phyloP scores from a whole-genome alignment of 2,329 filamentous ascomycete genomes.

The Colletotrichum brevisporum region DNA sequence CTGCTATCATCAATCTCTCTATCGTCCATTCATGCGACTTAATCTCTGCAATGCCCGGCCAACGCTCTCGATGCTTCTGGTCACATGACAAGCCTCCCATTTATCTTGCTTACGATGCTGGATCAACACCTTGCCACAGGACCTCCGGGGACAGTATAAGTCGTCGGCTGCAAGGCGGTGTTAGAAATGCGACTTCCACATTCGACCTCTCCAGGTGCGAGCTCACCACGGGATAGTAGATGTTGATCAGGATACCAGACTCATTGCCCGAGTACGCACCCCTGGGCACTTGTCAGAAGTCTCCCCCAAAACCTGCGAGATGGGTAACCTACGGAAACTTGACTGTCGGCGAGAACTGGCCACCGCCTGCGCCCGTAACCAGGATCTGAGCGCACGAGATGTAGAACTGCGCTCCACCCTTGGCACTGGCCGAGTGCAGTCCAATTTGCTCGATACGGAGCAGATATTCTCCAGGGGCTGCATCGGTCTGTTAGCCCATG shows the following conservation, averaged over 20 bases:
- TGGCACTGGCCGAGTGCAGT: conserved; percentile 50
- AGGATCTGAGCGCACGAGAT: conserved; percentile 53
- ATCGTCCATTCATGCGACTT: too few relatives aligned
- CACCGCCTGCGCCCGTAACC: conserved; percentile 42
- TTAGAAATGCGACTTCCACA: too few relatives aligned
- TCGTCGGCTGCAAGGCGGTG: conserved; percentile 21
- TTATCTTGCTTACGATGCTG: too few relatives aligned
- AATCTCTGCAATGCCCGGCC: too few relatives aligned
- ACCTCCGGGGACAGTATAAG: conserved; percentile 36
- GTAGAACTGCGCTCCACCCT: conserved; percentile 54
- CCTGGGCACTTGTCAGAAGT: conserved; percentile 1
- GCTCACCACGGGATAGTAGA: conserved; percentile 40
- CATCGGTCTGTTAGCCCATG: background rate
- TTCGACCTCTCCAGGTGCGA: too few relatives aligned
- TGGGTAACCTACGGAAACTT: conserved; percentile 32
- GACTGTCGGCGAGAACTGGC: conserved; percentile 33
- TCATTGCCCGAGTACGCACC: conserved; percentile 35
- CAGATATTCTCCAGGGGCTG: conserved; percentile 48
- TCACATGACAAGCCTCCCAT: too few relatives aligned
- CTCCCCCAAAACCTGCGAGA: too few relatives aligned
- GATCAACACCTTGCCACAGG: conserved; percentile 32
- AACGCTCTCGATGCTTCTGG: too few relatives aligned
- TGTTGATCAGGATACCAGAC: conserved; percentile 40
- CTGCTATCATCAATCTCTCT: too few relatives aligned
- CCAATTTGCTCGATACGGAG: conserved; percentile 55